Evolutionary conservation across 2,329 filamentous ascomycete genomes (phyloP).

Genomic region (Periconia sp.): DNA sequence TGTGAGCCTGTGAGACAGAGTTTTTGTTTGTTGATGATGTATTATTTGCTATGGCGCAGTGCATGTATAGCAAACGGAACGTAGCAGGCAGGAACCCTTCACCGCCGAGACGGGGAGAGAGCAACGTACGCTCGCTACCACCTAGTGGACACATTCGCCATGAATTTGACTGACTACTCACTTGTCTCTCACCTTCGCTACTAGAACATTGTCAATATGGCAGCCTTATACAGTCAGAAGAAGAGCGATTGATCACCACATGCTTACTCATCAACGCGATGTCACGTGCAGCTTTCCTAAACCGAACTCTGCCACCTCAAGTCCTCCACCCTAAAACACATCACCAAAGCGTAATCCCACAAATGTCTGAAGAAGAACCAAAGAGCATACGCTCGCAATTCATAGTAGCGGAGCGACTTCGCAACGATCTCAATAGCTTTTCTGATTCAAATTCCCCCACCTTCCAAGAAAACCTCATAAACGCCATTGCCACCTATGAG

Average conservation of each 20-base stretch:
- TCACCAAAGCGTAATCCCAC: conserved; percentile 2
- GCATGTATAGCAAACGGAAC: conserved; percentile 14
- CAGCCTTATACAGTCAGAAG: too few species aligned
- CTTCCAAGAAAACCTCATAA: conserved; percentile 71
- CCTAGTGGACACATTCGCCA: too few species aligned
- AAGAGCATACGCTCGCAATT: conserved; percentile 64
- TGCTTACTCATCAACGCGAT: conserved; percentile 28
- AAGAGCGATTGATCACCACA: too few species aligned
- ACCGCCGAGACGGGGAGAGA: too few species aligned
- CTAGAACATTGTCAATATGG: too few species aligned
- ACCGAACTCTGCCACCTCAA: background rate
- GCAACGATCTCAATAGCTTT: conserved; percentile 65
- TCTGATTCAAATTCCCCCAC: conserved; percentile 68
- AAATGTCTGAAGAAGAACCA: conserved; percentile 52
- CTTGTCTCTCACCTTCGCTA: too few species aligned
- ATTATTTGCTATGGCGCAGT: too few species aligned
- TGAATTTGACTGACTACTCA: too few species aligned
- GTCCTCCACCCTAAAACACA: conserved; percentile 3
- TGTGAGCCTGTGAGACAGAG: background rate
- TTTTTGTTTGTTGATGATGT: background rate
- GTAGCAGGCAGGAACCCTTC: background rate
- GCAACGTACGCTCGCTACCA: too few species aligned
- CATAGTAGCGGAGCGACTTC: conserved; percentile 60
- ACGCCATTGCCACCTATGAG: conserved; percentile 73
- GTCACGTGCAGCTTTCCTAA: conserved; percentile 29